Evolutionary conservation across 2,329 filamentous ascomycete species (phyloP).

Genomic region (Colletotrichum liriopes): DNA sequence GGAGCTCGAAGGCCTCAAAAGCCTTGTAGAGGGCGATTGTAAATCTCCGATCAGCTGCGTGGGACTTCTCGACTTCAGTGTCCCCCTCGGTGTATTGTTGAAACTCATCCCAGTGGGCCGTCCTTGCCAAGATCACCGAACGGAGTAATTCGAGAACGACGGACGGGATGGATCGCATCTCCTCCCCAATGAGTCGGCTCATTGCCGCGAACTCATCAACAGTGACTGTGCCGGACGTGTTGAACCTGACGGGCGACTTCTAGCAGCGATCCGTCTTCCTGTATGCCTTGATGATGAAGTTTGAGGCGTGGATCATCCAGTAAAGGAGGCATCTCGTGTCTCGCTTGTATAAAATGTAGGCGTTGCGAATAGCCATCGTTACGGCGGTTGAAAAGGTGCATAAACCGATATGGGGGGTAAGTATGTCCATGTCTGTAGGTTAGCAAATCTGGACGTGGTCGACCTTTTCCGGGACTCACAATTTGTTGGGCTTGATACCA

Average conservation of each 20-base stretch:
- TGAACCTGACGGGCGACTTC: slow-evolving; percentile 44
- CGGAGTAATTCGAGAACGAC: slow-evolving; percentile 55
- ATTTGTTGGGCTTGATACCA: background rate
- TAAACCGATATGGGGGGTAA: background rate
- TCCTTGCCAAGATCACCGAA: slow-evolving; percentile 56
- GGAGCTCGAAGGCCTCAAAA: slow-evolving; percentile 50
- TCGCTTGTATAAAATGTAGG: slow-evolving; percentile 57
- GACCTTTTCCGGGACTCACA: background rate
- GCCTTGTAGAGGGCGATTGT: slow-evolving; percentile 56
- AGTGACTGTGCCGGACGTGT: slow-evolving; percentile 56
- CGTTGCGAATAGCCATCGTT: slow-evolving; percentile 48
- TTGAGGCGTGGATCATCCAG: slow-evolving; percentile 58
- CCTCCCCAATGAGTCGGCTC: slow-evolving; percentile 57
- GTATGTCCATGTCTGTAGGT: background rate
- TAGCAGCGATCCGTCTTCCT: slow-evolving; percentile 23
- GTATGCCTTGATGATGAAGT: slow-evolving; percentile 52
- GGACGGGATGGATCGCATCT: slow-evolving; percentile 52
- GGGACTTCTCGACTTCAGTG: slow-evolving; percentile 56
- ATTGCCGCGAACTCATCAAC: slow-evolving; percentile 56
- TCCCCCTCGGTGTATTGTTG: slow-evolving; percentile 52
- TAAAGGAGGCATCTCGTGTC: slow-evolving; percentile 56
- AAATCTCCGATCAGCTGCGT: slow-evolving; percentile 59
- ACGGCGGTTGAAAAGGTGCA: background rate
- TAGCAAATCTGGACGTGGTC: background rate
- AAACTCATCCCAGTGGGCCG: slow-evolving; percentile 49